Percentiles rank a stretch among this genome's conserved stretches.
Conservation (phyloP, 1,284 basidiomycete genomes). For the Papiliotrema fonsecae region DNA sequence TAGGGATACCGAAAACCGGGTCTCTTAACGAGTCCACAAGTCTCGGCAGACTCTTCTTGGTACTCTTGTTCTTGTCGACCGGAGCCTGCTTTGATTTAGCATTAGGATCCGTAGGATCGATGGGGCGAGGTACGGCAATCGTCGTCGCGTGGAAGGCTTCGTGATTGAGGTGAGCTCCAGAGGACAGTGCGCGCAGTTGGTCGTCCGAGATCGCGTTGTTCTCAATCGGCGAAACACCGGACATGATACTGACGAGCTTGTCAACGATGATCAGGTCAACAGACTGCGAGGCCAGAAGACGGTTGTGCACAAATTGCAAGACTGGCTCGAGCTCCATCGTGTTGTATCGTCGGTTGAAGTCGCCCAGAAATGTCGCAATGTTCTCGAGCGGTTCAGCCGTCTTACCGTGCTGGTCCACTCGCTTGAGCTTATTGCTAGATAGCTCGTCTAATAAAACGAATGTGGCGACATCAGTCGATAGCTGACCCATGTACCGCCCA, state of each 20-base stretch:
- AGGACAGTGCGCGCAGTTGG: conserved; percentile 83
- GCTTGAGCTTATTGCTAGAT: conserved; percentile 74
- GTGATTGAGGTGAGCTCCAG: conserved; percentile 77
- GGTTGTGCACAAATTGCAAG: conserved; percentile 85
- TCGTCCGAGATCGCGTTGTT: conserved; percentile 69
- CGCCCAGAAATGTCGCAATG: conserved; percentile 65
- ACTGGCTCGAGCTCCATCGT: conserved; percentile 76
- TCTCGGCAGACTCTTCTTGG: conserved; percentile 50
- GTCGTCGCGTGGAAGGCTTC: conserved; percentile 59
- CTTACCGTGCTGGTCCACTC: conserved; percentile 88
- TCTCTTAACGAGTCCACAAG: conserved; percentile 68
- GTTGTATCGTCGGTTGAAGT: conserved; percentile 77
- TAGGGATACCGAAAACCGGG: conserved; percentile 67
- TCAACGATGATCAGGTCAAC: conserved; percentile 87
- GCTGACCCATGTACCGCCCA: conserved; percentile 80
- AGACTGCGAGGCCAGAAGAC: conserved; percentile 74
- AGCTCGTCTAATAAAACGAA: conserved; percentile 85
- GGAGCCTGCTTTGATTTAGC: conserved; percentile 21
- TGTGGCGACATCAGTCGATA: conserved; percentile 90
- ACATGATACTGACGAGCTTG: conserved; percentile 92
- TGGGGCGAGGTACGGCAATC: conserved; percentile 36
- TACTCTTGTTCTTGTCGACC: conserved; percentile 25
- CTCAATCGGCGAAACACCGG: conserved; percentile 84
- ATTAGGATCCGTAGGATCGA: conserved; percentile 11
- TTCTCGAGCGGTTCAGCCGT: conserved; percentile 38